These are phyloP conservation scores for Persicaria maculosa DNA, from an alignment of 148 eudicot species.

Conservation along the genomic window DNA sequence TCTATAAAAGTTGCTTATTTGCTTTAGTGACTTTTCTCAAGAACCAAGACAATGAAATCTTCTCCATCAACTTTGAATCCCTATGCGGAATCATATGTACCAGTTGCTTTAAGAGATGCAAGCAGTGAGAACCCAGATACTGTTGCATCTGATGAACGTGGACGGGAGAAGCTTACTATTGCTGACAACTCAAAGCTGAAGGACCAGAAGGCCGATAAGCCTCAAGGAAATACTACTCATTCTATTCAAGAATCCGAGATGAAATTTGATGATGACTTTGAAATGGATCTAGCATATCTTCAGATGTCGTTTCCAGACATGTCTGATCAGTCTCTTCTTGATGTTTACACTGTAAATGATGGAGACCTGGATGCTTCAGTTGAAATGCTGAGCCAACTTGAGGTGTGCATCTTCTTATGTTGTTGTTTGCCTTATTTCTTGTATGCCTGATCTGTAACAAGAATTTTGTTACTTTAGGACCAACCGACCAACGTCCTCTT, in stretches of 20 bases:
- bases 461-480: too few species aligned
- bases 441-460: background rate
- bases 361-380: constrained; percentile 71
- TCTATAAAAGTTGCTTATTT: background rate
- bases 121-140: constrained; percentile 24
- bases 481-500: too few species aligned
- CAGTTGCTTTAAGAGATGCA: constrained; percentile 42
- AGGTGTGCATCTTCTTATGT: constrained; percentile 34
- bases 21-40: background rate
- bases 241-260: constrained; percentile 17
- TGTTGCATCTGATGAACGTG: constrained; percentile 16
- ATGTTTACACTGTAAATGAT: constrained; percentile 52
- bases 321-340: constrained; percentile 67
- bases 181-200: constrained; percentile 32
- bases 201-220: constrained; percentile 23
- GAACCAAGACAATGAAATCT: constrained; percentile 40
- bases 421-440: background rate
- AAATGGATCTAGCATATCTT: constrained; percentile 76
- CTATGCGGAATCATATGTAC: constrained; percentile 61
- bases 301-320: constrained; percentile 76
- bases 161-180: background rate
- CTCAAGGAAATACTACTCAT: constrained; percentile 20
- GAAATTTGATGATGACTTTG: constrained; percentile 44
- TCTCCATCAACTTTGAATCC: constrained; percentile 70
- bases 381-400: constrained; percentile 78